These are phyloP conservation scores for Picochlorum sp. DNA, from an alignment of 139 green algal species.

Conservation along the genomic window DNA sequence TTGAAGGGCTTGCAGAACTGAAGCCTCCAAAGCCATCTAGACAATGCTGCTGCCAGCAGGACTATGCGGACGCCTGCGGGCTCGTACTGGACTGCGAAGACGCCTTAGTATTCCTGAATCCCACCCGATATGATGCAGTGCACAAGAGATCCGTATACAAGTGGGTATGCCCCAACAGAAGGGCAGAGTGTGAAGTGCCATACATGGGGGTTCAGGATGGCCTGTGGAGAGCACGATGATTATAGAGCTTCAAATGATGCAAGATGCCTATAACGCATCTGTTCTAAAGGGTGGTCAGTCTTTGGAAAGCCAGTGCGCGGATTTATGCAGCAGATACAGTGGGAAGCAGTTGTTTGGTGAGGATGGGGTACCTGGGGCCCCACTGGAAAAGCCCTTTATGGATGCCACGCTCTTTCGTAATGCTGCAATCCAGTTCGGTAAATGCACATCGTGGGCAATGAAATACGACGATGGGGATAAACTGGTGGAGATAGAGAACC, in stretches of 20 bases:
- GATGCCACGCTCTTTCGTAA: not conserved
- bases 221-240: conserved; percentile 1
- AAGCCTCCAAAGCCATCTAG: too few species aligned
- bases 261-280: not conserved
- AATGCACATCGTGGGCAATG: not conserved
- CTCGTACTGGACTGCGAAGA: not conserved
- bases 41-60: too few species aligned
- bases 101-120: conserved; percentile 1
- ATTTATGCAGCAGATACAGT: not conserved
- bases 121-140: not conserved
- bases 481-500: not conserved
- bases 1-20: too few species aligned
- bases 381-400: not conserved
- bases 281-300: not conserved
- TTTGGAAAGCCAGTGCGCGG: not conserved
- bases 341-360: not conserved
- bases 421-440: not conserved
- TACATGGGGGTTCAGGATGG: not conserved
- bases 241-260: conserved; percentile 5
- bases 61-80: not conserved
- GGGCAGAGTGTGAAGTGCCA: not conserved
- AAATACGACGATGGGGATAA: too few species aligned
- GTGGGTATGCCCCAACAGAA: not conserved
- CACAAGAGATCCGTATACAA: not conserved
- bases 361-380: not conserved